These are phyloP conservation scores for Sporothrix phasma DNA, from an alignment of 2,329 filamentous ascomycete species.

Conservation along the genomic window DNA sequence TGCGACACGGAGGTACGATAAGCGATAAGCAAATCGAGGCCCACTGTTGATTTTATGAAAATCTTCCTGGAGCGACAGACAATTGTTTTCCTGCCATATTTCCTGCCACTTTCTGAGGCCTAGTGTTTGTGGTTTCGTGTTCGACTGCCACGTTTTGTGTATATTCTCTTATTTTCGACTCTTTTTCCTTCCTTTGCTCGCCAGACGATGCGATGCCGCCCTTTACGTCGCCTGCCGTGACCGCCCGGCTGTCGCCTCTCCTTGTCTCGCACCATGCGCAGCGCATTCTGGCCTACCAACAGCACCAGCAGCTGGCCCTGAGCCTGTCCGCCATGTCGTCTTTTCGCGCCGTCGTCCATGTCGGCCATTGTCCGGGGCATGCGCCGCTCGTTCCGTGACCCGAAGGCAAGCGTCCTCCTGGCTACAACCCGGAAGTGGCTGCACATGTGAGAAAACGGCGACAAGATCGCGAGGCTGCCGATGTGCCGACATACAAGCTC, in stretches of 20 bases:
- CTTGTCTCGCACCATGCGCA: background rate
- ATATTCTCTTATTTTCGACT: background rate
- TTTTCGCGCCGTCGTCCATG: slow-evolving; percentile 17
- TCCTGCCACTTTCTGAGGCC: too few relatives aligned
- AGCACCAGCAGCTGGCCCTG: background rate
- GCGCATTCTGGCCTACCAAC: background rate
- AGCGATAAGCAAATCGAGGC: slow-evolving; percentile 8
- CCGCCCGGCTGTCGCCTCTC: background rate
- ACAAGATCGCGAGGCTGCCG: slow-evolving; percentile 21
- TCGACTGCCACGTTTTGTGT: background rate
- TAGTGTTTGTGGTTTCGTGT: background rate
- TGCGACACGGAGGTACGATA: slow-evolving; percentile 7
- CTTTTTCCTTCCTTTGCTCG: background rate
- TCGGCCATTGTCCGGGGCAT: slow-evolving; percentile 21
- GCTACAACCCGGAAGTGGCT: slow-evolving; percentile 13
- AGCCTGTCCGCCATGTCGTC: background rate
- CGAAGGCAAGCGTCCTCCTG: slow-evolving; percentile 18
- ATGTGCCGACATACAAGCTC: slow-evolving; percentile 27
- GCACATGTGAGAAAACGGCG: slow-evolving; percentile 25
- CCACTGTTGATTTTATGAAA: slow-evolving; percentile 11
- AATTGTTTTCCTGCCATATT: background rate
- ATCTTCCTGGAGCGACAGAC: background rate
- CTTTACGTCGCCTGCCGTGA: slow-evolving; percentile 8
- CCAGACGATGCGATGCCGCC: slow-evolving; percentile 6
- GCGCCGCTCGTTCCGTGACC: slow-evolving; percentile 17